These are phyloP conservation scores for Lycium ferocissimum DNA, from an alignment of 257 asterid genomes.

Conservation along the genomic window DNA sequence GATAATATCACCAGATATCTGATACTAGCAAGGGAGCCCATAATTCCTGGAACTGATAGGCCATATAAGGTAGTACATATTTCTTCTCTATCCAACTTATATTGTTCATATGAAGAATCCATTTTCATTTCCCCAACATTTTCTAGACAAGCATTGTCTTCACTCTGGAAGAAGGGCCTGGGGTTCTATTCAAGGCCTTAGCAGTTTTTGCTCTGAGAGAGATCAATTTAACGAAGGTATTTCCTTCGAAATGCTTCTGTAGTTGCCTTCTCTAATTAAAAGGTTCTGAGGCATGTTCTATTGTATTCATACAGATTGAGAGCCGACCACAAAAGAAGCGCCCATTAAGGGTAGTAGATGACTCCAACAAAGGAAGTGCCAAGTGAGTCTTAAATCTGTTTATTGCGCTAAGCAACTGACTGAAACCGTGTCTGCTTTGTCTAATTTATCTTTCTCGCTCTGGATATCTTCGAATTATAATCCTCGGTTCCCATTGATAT, in stretches of 20 bases:
- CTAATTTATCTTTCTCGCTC: neutral
- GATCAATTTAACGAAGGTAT: slow-evolving; percentile 87
- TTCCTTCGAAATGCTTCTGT: slow-evolving; percentile 19
- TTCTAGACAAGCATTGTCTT: slow-evolving; percentile 91
- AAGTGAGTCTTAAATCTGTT: slow-evolving; percentile 57
- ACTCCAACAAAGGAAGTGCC: slow-evolving; percentile 72
- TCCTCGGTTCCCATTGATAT: neutral
- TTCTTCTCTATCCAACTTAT: neutral
- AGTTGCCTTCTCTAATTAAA: slow-evolving; percentile 19
- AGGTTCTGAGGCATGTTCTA: neutral
- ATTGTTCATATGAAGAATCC: slow-evolving; percentile 23
- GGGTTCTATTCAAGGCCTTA: slow-evolving; percentile 92
- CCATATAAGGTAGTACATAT: slow-evolving; percentile 48
- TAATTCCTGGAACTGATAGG: slow-evolving; percentile 48
- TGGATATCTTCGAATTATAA: slow-evolving; percentile 20
- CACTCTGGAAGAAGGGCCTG: slow-evolving; percentile 96
- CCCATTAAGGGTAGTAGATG: slow-evolving; percentile 90
- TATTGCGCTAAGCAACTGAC: neutral
- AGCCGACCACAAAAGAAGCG: slow-evolving; percentile 89
- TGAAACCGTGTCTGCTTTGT: neutral
- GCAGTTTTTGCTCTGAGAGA: slow-evolving; percentile 86
- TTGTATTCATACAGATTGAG: slow-evolving; percentile 66
- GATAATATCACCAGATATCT: slow-evolving; percentile 83
- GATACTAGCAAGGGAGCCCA: slow-evolving; percentile 85
- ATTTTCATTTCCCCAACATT: slow-evolving; percentile 27